phyloP scores from a whole-genome alignment of 2,329 filamentous ascomycete genomes.

The Clarireedia paspali region DNA sequence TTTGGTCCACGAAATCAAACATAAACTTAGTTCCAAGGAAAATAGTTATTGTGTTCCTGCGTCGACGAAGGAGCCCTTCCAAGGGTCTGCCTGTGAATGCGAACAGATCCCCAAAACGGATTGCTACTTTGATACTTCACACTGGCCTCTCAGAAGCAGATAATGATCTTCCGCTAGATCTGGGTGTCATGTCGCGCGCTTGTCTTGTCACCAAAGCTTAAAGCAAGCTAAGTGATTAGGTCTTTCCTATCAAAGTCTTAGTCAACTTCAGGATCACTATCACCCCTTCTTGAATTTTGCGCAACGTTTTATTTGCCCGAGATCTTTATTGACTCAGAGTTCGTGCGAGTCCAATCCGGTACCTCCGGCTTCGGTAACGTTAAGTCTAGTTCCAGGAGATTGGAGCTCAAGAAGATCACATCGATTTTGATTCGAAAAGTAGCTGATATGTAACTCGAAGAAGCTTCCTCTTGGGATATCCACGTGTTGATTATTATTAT shows the following conservation, averaged over 20 bases:
- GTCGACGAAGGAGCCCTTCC: slow-evolving; percentile 4
- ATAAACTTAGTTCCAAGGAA: slow-evolving; percentile 4
- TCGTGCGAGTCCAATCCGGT: slow-evolving; percentile 17
- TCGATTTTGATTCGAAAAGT: slow-evolving; percentile 5
- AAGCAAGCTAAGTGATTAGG: slow-evolving; percentile 15
- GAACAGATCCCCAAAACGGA: slow-evolving; percentile 8
- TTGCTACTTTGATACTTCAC: slow-evolving; percentile 8
- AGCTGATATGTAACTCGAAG: slow-evolving; percentile 11
- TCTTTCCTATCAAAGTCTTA: slow-evolving; percentile 7
- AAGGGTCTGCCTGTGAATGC: slow-evolving; percentile 7
- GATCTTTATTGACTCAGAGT: slow-evolving; percentile 14
- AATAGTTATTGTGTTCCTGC: slow-evolving; percentile 8
- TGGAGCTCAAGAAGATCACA: slow-evolving; percentile 17
- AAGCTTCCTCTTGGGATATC: slow-evolving; percentile 1
- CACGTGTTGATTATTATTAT: slow-evolving; percentile 9
- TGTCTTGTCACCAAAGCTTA: slow-evolving; percentile 15
- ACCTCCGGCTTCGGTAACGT: slow-evolving; percentile 18
- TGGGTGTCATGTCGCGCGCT: slow-evolving; percentile 12
- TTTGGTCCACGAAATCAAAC: slow-evolving; percentile 5
- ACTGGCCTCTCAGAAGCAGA: not conserved
- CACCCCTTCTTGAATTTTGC: slow-evolving; percentile 5
- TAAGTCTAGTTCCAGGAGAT: slow-evolving; percentile 15
- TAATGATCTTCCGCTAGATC: slow-evolving; percentile 7
- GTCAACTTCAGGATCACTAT: slow-evolving; percentile 1
- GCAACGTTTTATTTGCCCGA: slow-evolving; percentile 14